phyloP scores from a whole-genome alignment of 2,329 filamentous ascomycete species.

The Seiridium unicorne region DNA sequence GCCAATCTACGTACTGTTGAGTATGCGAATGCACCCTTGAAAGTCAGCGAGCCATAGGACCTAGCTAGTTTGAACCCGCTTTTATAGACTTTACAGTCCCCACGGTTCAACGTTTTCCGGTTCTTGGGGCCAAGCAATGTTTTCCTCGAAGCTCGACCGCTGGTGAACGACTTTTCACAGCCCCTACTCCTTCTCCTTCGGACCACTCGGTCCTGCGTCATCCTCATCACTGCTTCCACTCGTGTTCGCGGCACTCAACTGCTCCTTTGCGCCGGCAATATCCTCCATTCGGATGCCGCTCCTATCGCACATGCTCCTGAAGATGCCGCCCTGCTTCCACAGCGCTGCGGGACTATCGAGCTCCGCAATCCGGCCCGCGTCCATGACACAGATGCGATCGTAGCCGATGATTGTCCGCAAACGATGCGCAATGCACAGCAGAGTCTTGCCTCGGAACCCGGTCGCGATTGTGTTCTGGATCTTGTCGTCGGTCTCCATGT shows the following conservation, averaged over 20 bases:
- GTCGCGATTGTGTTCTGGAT: slow-evolving; percentile 86
- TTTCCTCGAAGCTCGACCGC: not conserved
- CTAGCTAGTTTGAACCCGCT: not conserved
- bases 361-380: slow-evolving; percentile 82
- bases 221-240: slow-evolving; percentile 4
- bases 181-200: not conserved
- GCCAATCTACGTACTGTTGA: not conserved
- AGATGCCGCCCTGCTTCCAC: slow-evolving; percentile 73
- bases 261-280: slow-evolving; percentile 43
- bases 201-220: not conserved
- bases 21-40: not conserved
- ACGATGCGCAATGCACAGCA: slow-evolving; percentile 90
- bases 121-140: not conserved
- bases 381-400: slow-evolving; percentile 96
- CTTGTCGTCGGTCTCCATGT: slow-evolving; percentile 96
- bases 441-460: slow-evolving; percentile 81
- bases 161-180: not conserved
- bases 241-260: slow-evolving; percentile 17
- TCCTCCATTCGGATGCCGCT: slow-evolving; percentile 69
- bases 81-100: not conserved
- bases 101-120: not conserved
- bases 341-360: slow-evolving; percentile 73
- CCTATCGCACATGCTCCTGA: slow-evolving; percentile 84
- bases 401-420: slow-evolving; percentile 91
- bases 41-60: not conserved